Conservation (phyloP, 2,329 filamentous ascomycete genomes). For the Stachybotrys elegans region DNA sequence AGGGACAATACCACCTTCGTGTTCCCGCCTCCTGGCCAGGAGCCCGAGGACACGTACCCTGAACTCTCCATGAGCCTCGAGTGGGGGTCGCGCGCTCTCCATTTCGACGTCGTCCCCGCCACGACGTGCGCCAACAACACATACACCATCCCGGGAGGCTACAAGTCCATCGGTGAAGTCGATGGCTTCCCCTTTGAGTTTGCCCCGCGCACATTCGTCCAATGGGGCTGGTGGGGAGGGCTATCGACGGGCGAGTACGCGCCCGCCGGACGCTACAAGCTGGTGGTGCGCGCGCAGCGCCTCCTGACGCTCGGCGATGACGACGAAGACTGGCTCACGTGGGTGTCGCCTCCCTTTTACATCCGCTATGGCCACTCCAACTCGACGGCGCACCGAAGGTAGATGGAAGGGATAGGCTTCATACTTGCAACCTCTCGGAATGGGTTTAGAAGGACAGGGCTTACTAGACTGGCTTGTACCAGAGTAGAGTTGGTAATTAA, state of each 20-base stretch:
- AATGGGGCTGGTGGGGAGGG: conserved; percentile 31
- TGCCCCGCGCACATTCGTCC: not conserved
- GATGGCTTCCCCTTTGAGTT: not conserved
- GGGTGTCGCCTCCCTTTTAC: not conserved
- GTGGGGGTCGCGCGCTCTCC: not conserved
- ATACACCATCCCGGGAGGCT: not conserved
- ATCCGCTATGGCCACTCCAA: too few relatives aligned
- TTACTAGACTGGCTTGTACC: too few relatives aligned
- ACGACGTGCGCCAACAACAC: too few relatives aligned
- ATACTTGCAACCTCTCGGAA: too few relatives aligned
- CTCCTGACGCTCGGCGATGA: conserved; percentile 35
- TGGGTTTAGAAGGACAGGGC: too few relatives aligned
- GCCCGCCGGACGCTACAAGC: conserved; percentile 36
- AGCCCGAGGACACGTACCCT: not conserved
- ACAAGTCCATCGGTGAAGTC: not conserved
- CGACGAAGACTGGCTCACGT: conserved; percentile 31
- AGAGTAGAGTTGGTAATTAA: too few relatives aligned
- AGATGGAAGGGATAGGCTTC: too few relatives aligned
- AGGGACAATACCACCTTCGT: not conserved
- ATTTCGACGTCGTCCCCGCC: not conserved
- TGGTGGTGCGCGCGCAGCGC: conserved; percentile 35
- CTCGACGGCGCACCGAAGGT: too few relatives aligned
- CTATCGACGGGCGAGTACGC: conserved; percentile 34
- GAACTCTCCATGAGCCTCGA: not conserved
- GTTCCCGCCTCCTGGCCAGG: not conserved